Base-by-base conservation (phyloP, 2,329 filamentous ascomycete species). In the Rhinocladiella similis region DNA sequence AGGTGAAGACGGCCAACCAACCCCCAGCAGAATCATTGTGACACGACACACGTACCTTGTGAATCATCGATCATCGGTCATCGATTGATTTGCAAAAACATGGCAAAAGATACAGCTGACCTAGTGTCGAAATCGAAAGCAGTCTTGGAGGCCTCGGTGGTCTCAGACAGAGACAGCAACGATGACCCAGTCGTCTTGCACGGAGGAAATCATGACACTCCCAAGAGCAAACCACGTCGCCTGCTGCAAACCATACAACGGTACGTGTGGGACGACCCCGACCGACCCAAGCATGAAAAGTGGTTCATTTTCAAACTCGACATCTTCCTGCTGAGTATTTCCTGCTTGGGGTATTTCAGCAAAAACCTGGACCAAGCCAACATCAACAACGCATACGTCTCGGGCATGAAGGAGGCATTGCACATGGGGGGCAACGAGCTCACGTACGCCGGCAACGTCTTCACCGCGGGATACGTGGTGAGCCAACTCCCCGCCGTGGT, bases 391-490 rank as follows among this genome's bases (percentile, higher is more conserved):
- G 65, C 65, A 13, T 66, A 61, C 49, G 63, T 65, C 7, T 65
- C 62, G 13, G 63, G 63, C 1, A 66, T 66, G 77, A 74, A 80
- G 63, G 75, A 80, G 59, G 79, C 81, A 47, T 69, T 82, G 0
- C 59, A 69, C 1, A 68, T 83, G 35, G 72, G 76, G 41, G 74
- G 75, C 1, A 82, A 81, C 59, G 71, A 83, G 54, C 68, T 81
- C 47, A 82, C 81, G 33, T 76, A 60, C 33, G 52, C 48, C 16
- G 39, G 41, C 47, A 62, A 56, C 22, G 20, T 42, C 46, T 69
- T 47, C 39, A 62, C 81, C 0, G 76, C 82, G 0, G 84, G 84
- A 4, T 87, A 87, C 61, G 79, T 83, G 0, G 71, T 86, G 42
- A 77, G 77, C 3, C 70, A 80, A 51, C 72, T 81, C 4, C 80